Percentiles rank a stretch among this genome's conserved stretches.
Evolutionary conservation across 2,329 filamentous ascomycete genomes (phyloP).

Genomic region (Stachybotrys echinatus): DNA sequence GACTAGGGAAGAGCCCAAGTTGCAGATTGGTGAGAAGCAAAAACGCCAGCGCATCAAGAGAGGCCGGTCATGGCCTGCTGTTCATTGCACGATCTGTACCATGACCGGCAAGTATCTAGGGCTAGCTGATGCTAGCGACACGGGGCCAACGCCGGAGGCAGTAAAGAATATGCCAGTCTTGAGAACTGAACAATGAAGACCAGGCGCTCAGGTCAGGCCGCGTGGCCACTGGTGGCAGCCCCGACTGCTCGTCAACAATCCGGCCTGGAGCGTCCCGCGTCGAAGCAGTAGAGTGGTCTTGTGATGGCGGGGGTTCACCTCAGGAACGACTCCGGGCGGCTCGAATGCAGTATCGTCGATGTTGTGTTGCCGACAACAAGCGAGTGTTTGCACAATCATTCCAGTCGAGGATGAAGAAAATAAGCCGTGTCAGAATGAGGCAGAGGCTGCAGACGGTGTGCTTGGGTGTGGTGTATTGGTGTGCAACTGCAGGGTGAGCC

Average conservation of each 20-base stretch:
- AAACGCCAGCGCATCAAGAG: conserved; percentile 11
- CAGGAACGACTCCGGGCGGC: not conserved
- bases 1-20: conserved; percentile 15
- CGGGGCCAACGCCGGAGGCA: not conserved
- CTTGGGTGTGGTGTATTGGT: not conserved
- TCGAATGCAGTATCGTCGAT: not conserved
- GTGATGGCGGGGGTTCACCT: not conserved
- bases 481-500: not conserved
- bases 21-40: conserved; percentile 9
- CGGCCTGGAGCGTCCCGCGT: not conserved
- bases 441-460: not conserved
- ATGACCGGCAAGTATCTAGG: conserved; percentile 34
- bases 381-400: not conserved
- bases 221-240: not conserved
- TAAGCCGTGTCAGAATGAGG: not conserved
- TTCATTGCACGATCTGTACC: conserved; percentile 33
- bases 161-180: not conserved
- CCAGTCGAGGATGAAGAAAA: not conserved
- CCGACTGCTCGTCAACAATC: not conserved
- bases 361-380: not conserved
- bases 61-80: conserved; percentile 36
- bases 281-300: not conserved
- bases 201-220: not conserved
- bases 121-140: conserved; percentile 10
- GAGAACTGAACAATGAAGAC: not conserved